Conservation (phyloP, 768 basidiomycete species). For the Podaxis sp. region DNA sequence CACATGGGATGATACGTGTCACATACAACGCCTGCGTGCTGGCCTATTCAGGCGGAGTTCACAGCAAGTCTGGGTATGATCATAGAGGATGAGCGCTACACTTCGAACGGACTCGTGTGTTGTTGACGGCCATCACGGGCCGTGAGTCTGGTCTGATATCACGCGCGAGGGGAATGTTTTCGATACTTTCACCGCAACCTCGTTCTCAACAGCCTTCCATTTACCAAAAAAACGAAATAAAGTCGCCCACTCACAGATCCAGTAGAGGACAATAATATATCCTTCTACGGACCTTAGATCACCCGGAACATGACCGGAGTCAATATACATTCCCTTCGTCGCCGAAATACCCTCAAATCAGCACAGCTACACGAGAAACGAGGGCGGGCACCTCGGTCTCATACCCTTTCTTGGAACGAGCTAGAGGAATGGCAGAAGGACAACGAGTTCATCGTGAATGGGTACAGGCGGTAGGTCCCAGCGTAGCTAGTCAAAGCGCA, state of each 20-base stretch:
- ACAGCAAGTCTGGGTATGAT: background rate
- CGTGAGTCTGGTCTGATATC: background rate
- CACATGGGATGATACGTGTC: background rate
- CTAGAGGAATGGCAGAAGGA: constrained; percentile 68
- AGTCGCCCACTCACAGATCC: background rate
- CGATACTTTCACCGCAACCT: background rate
- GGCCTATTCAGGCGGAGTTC: background rate
- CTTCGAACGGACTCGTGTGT: background rate
- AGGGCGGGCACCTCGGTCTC: constrained; percentile 5
- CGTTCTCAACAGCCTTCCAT: background rate
- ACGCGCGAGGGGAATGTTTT: background rate
- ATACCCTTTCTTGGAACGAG: constrained; percentile 46
- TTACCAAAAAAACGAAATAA: background rate
- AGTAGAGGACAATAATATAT: background rate
- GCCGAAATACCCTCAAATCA: background rate
- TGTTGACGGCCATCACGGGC: background rate
- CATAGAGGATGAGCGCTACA: background rate
- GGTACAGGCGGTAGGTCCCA: constrained; percentile 59
- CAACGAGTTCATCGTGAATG: constrained; percentile 67
- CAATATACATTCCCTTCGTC: background rate
- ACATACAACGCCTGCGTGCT: background rate
- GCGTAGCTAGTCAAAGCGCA: constrained; percentile 5
- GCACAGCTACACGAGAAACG: background rate
- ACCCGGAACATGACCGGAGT: background rate
- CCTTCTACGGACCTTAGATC: background rate